These are phyloP conservation scores for Teratosphaeria epicoccoides DNA, from an alignment of 2,329 filamentous ascomycete genomes.

Conservation along the genomic window DNA sequence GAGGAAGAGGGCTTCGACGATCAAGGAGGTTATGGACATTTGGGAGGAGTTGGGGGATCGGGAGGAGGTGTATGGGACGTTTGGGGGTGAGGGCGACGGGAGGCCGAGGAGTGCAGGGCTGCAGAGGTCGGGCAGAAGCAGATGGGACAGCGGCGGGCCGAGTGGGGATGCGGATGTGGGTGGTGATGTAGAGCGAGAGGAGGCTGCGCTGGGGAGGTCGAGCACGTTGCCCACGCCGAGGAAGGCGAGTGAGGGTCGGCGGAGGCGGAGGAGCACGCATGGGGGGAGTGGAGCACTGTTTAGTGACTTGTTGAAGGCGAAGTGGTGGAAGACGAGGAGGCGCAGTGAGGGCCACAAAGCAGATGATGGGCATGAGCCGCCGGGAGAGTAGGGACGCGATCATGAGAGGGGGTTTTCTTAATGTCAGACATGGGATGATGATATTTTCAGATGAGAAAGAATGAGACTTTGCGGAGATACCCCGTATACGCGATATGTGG, in stretches of 20 bases:
- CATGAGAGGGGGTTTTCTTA: not conserved
- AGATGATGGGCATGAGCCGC: not conserved
- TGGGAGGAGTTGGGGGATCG: constrained; percentile 23
- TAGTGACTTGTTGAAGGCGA: constrained; percentile 19
- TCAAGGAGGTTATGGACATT: constrained; percentile 23
- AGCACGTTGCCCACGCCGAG: constrained; percentile 4
- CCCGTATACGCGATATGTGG: not conserved
- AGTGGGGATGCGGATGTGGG: not conserved
- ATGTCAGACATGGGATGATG: not conserved
- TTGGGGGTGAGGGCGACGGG: constrained; percentile 6
- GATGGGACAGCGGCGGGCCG: constrained; percentile 9
- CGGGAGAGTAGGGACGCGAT: too few relatives aligned
- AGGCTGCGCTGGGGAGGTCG: constrained; percentile 12
- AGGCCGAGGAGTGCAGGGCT: constrained; percentile 10
- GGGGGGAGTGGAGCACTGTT: constrained; percentile 21
- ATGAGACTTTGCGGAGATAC: not conserved
- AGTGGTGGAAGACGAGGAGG: constrained; percentile 20
- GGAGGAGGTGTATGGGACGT: constrained; percentile 17
- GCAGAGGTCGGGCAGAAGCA: constrained; percentile 7
- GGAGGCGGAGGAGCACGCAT: constrained; percentile 14
- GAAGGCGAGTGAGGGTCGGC: not conserved
- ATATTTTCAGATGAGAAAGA: not conserved
- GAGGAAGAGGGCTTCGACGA: constrained; percentile 22
- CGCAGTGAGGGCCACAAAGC: not conserved
- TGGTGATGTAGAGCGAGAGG: not conserved